Evolutionary conservation across 371 early-diverging fungal genomes (phyloP).

Genomic region (Mortierella sp.): DNA sequence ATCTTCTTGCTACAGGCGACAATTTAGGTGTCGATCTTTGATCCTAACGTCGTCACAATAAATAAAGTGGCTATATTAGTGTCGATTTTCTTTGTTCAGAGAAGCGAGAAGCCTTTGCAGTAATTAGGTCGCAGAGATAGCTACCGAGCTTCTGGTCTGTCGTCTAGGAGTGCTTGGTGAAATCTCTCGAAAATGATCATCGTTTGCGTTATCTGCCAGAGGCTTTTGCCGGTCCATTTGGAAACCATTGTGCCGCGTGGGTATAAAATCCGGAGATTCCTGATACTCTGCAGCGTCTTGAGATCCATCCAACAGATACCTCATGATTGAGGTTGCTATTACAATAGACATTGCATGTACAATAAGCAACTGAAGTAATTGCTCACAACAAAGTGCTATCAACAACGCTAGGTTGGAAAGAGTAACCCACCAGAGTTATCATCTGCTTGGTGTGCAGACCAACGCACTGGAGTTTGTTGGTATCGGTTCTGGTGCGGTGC

Average conservation of each 20-base stretch:
- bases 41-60: constrained; percentile 1
- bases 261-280: constrained; percentile 12
- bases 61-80: not conserved
- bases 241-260: constrained; percentile 3
- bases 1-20: constrained; percentile 18
- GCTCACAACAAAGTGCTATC: not conserved
- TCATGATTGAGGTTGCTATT: constrained; percentile 31
- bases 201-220: constrained; percentile 14
- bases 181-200: constrained; percentile 19
- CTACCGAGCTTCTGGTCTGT: constrained; percentile 12
- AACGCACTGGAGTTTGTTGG: not conserved
- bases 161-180: constrained; percentile 27
- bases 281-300: constrained; percentile 19
- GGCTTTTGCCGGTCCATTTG: constrained; percentile 2
- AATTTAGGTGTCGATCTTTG: constrained; percentile 20
- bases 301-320: constrained; percentile 15
- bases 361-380: not conserved
- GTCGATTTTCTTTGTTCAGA: not conserved
- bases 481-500: not conserved
- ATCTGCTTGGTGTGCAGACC: constrained; percentile 7
- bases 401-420: not conserved
- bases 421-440: constrained; percentile 28
- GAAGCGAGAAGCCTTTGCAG: not conserved
- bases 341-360: not conserved
- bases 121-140: no score